A percentile compares a stretch with the other conserved stretches of the same genome.
Evolutionary conservation across 441 rosid genomes (phyloP).

Genomic region (Erodium trifolium): DNA sequence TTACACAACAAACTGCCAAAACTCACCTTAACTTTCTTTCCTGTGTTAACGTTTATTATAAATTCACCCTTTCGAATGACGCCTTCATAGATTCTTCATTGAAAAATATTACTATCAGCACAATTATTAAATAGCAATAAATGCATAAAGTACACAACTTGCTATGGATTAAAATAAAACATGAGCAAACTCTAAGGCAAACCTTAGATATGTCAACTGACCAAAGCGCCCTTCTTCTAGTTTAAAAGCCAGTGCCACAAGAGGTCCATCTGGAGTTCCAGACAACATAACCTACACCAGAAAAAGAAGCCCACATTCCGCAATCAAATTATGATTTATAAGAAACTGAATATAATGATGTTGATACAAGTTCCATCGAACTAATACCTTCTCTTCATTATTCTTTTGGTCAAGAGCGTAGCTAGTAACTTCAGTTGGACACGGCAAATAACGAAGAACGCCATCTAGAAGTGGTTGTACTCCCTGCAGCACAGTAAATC

Average conservation of each 20-base stretch:
- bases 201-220: conserved; percentile 91
- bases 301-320: background rate
- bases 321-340: conserved; percentile 6
- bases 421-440: conserved; percentile 80
- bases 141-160: background rate
- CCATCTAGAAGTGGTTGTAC: conserved; percentile 92
- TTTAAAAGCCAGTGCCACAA: conserved; percentile 98
- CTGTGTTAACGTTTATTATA: conserved; percentile 78
- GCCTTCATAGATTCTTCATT: conserved; percentile 82
- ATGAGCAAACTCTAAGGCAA: conserved; percentile 6
- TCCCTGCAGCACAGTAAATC: conserved; percentile 40
- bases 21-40: conserved; percentile 86
- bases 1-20: conserved; percentile 8
- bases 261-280: conserved; percentile 93
- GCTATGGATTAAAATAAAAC: conserved; percentile 9
- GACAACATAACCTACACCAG: conserved; percentile 55
- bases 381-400: conserved; percentile 71
- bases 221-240: conserved; percentile 97
- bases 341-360: background rate
- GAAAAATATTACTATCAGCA: conserved; percentile 25
- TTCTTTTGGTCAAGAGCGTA: conserved; percentile 90
- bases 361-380: conserved; percentile 5
- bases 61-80: conserved; percentile 90
- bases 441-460: conserved; percentile 76
- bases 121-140: conserved; percentile 9